A percentile compares a stretch with the other conserved stretches of the same genome.
Evolutionary conservation across 257 asterid genomes (phyloP).

Genomic region (Mentha longifolia): DNA sequence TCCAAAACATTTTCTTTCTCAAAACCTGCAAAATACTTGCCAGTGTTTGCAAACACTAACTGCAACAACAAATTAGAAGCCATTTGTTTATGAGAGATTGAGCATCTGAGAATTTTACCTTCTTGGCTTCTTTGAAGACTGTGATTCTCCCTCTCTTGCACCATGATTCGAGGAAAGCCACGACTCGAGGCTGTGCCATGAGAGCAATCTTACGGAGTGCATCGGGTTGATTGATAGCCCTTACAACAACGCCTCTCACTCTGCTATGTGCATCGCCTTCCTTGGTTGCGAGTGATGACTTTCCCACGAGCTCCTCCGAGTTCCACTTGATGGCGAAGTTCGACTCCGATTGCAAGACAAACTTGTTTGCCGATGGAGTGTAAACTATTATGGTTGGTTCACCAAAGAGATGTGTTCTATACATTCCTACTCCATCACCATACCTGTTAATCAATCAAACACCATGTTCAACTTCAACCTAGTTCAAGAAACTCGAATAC

Average conservation of each 20-base stretch:
- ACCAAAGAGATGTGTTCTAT: slow-evolving; percentile 59
- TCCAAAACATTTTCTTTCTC: slow-evolving; percentile 53
- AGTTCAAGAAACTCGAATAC: too few species aligned
- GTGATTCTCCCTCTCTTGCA: slow-evolving; percentile 43
- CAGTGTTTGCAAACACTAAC: slow-evolving; percentile 53
- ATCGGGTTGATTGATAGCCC: slow-evolving; percentile 57
- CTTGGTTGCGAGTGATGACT: slow-evolving; percentile 32
- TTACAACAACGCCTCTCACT: slow-evolving; percentile 44
- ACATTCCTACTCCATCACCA: slow-evolving; percentile 57
- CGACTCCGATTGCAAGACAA: slow-evolving; percentile 45
- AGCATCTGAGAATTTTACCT: slow-evolving; percentile 34
- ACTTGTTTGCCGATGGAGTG: slow-evolving; percentile 49
- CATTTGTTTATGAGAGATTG: background rate
- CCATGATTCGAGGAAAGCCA: slow-evolving; percentile 50
- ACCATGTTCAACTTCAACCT: too few species aligned
- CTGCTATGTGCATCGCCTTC: slow-evolving; percentile 50
- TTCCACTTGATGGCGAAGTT: slow-evolving; percentile 44
- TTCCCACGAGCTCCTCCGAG: slow-evolving; percentile 44
- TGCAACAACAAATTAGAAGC: slow-evolving; percentile 1
- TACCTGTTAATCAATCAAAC: slow-evolving; percentile 38
- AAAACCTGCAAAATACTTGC: slow-evolving; percentile 54
- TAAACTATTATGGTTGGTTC: slow-evolving; percentile 51
- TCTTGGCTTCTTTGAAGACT: slow-evolving; percentile 46
- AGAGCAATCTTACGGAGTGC: slow-evolving; percentile 54
- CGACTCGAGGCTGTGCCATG: slow-evolving; percentile 54